Conservation (phyloP, 2,329 filamentous ascomycete species). For the Xylariaceae sp. region DNA sequence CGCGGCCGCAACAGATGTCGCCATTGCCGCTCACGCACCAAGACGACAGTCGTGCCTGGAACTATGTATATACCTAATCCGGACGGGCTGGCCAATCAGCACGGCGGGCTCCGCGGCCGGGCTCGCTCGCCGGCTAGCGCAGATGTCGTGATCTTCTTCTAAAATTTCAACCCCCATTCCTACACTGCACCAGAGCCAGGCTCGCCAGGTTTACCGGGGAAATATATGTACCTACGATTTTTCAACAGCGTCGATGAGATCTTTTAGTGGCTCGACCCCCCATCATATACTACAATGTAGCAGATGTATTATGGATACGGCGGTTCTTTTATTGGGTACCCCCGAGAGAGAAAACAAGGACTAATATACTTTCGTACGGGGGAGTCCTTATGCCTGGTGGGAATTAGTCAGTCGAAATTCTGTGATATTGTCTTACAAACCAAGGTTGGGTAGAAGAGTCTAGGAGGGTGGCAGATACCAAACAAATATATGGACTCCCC, state of each 20-base stretch:
- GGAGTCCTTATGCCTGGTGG: conserved; percentile 8
- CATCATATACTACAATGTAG: too few relatives aligned
- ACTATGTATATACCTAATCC: conserved; percentile 8
- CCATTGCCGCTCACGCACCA: conserved; percentile 13
- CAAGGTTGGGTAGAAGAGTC: too few relatives aligned
- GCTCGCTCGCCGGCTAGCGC: conserved; percentile 30
- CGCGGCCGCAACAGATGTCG: conserved; percentile 20
- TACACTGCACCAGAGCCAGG: too few relatives aligned
- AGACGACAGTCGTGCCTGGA: conserved; percentile 1
- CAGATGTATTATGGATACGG: too few relatives aligned
- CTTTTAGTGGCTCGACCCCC: too few relatives aligned
- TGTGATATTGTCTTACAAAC: conserved; percentile 15
- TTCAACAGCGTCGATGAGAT: too few relatives aligned
- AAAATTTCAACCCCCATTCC: conserved; percentile 33
- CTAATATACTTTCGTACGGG: background rate
- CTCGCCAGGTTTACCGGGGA: too few relatives aligned
- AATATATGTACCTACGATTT: too few relatives aligned
- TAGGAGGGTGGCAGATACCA: too few relatives aligned
- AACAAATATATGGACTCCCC: too few relatives aligned
- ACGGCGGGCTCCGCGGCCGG: conserved; percentile 1
- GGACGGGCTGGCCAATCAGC: conserved; percentile 26
- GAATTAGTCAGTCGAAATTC: conserved; percentile 13
- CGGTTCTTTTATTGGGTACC: background rate
- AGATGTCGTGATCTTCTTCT: conserved; percentile 36
- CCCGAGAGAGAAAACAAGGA: conserved; percentile 1